These are phyloP conservation scores for Talaromyces sp. DNA, from an alignment of 2,329 filamentous ascomycete species.

Conservation along the genomic window DNA sequence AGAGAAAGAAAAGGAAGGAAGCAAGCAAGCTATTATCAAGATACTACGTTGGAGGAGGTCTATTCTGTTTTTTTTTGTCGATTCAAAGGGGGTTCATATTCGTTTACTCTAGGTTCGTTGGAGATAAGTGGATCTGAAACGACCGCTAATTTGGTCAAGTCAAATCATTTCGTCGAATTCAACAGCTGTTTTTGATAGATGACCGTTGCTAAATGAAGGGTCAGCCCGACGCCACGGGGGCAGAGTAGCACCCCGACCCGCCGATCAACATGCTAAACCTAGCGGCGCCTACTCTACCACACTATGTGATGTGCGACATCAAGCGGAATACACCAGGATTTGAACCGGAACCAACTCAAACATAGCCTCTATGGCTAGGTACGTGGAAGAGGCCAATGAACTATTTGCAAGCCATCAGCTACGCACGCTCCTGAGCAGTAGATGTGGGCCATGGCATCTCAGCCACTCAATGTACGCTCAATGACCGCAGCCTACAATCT, in stretches of 20 bases:
- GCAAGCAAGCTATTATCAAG: background rate
- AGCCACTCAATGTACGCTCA: background rate
- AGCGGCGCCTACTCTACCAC: background rate
- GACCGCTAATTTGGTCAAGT: background rate
- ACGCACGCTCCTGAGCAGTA: background rate
- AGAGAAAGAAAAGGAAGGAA: background rate
- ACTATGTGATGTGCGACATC: background rate
- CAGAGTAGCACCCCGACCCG: conserved; percentile 1
- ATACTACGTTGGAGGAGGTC: background rate
- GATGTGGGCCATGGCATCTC: background rate
- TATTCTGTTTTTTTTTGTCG: background rate
- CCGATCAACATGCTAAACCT: conserved; percentile 5
- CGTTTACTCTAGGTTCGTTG: background rate
- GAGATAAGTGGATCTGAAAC: background rate
- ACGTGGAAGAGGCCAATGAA: background rate
- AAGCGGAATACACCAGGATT: background rate
- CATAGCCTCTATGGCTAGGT: background rate
- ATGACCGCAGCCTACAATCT: background rate
- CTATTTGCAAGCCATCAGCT: background rate
- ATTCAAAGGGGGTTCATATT: background rate
- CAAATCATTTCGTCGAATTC: background rate
- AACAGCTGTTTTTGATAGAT: conserved; percentile 2
- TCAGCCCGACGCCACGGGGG: conserved; percentile 5
- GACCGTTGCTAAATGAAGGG: conserved; percentile 5
- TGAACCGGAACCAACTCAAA: background rate